Percentiles rank a stretch among this genome's conserved stretches.
Evolutionary conservation across 2,329 filamentous ascomycete genomes (phyloP).

Genomic region (Cladophialophora exuberans): DNA sequence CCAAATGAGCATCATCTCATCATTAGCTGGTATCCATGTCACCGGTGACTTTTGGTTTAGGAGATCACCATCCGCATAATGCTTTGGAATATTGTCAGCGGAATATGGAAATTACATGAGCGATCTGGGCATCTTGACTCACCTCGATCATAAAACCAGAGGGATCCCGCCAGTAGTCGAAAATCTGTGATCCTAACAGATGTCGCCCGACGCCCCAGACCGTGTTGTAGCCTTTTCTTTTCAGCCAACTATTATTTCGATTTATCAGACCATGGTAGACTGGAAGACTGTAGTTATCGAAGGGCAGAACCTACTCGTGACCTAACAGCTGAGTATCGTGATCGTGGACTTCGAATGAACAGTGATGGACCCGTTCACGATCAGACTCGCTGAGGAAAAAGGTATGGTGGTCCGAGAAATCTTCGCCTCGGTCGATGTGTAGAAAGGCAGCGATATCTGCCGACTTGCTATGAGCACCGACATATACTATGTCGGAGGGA

Average conservation of each 20-base stretch:
- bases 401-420: background rate
- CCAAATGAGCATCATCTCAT: slow-evolving; percentile 4
- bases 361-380: slow-evolving; percentile 60
- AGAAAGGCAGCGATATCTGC: slow-evolving; percentile 35
- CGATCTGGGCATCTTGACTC: slow-evolving; percentile 42
- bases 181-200: slow-evolving; percentile 70
- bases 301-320: slow-evolving; percentile 51
- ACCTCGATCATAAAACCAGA: slow-evolving; percentile 57
- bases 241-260: slow-evolving; percentile 63
- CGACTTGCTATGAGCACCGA: slow-evolving; percentile 29
- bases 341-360: slow-evolving; percentile 71
- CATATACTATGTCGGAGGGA: slow-evolving; percentile 49
- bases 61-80: slow-evolving; percentile 71
- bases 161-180: slow-evolving; percentile 57
- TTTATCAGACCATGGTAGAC: too few species aligned
- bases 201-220: slow-evolving; percentile 74
- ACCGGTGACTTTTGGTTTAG: slow-evolving; percentile 37
- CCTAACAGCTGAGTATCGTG: slow-evolving; percentile 72
- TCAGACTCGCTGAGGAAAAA: slow-evolving; percentile 49
- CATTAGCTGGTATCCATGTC: background rate
- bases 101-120: background rate
- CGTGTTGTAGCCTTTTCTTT: slow-evolving; percentile 59
- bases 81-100: slow-evolving; percentile 39
- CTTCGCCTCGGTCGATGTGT: background rate
- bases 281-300: background rate